phyloP scores from a whole-genome alignment of 805 yeast species.

The Ogataea pini region DNA sequence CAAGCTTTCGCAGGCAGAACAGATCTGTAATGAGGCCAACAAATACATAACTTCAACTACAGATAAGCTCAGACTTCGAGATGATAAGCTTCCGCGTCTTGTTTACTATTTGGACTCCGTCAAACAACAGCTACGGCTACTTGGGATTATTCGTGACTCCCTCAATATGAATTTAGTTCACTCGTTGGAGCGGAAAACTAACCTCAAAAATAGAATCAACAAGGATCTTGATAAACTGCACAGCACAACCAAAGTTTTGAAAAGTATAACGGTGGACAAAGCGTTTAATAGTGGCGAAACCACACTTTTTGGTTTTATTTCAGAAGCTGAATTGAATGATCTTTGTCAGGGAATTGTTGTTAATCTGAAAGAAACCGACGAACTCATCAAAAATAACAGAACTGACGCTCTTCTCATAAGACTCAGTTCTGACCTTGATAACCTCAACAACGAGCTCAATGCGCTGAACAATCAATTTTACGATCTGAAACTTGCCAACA shows the following conservation, averaged over 20 bases:
- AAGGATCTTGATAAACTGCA: conserved; percentile 38
- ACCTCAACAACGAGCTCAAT: conserved; percentile 28
- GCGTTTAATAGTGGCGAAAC: conserved; percentile 27
- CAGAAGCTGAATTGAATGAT: conserved; percentile 40
- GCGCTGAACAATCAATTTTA: conserved; percentile 27
- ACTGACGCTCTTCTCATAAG: conserved; percentile 31
- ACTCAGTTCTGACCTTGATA: conserved; percentile 28
- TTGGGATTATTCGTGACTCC: conserved; percentile 37
- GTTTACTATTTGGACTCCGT: conserved; percentile 47
- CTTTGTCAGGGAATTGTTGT: conserved; percentile 34
- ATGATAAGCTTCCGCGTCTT: conserved; percentile 43
- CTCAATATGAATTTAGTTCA: conserved; percentile 30
- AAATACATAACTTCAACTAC: conserved; percentile 38
- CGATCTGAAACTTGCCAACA: conserved; percentile 27
- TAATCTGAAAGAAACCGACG: conserved; percentile 32
- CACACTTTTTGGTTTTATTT: conserved; percentile 49
- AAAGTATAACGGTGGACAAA: conserved; percentile 38
- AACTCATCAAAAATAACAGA: conserved; percentile 29
- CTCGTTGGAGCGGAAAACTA: conserved; percentile 27
- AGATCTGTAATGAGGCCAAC: conserved; percentile 53
- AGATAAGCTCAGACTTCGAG: conserved; percentile 41
- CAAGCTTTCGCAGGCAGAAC: conserved; percentile 50
- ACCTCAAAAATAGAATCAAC: conserved; percentile 25
- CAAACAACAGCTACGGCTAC: conserved; percentile 46
- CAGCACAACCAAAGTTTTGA: conserved; percentile 35